A percentile compares a stretch with the other conserved stretches of the same genome.
Conservation (phyloP, 2,329 filamentous ascomycete genomes). For the Sclerotinia borealis region DNA sequence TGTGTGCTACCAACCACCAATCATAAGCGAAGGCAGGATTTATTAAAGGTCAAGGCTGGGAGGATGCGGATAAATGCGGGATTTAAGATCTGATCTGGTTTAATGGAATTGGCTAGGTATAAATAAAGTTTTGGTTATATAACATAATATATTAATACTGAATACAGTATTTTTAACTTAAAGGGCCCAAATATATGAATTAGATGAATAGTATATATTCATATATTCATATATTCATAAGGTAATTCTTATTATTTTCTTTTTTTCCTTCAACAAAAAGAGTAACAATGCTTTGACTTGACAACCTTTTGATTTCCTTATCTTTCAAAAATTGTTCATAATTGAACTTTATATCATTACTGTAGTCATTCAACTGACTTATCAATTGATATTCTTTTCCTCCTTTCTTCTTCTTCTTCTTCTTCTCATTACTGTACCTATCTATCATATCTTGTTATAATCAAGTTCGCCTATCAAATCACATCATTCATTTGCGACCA, state of each 20-base stretch:
- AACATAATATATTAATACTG: too few species aligned
- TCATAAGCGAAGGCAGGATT: conserved; percentile 5
- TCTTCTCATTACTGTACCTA: background rate
- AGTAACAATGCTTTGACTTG: background rate
- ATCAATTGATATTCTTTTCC: background rate
- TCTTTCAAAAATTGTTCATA: background rate
- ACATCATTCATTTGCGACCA: background rate
- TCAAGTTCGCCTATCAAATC: background rate
- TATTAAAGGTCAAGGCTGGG: background rate
- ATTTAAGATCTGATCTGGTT: background rate
- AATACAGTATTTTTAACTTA: too few species aligned
- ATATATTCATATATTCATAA: background rate
- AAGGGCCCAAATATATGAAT: too few species aligned
- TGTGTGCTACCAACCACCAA: conserved; percentile 11
- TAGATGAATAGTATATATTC: too few species aligned
- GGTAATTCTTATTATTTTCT: background rate
- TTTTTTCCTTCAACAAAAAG: too few species aligned
- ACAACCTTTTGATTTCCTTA: background rate
- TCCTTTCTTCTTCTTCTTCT: background rate
- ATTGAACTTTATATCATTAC: background rate
- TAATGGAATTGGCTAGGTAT: too few species aligned
- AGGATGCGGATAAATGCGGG: conserved; percentile 1
- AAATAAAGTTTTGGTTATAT: too few species aligned
- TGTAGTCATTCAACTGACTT: conserved; percentile 7
- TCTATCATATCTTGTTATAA: background rate